Base-by-base conservation (phyloP, 2,329 filamentous ascomycete genomes). In the Colletotrichum orchidophilum region DNA sequence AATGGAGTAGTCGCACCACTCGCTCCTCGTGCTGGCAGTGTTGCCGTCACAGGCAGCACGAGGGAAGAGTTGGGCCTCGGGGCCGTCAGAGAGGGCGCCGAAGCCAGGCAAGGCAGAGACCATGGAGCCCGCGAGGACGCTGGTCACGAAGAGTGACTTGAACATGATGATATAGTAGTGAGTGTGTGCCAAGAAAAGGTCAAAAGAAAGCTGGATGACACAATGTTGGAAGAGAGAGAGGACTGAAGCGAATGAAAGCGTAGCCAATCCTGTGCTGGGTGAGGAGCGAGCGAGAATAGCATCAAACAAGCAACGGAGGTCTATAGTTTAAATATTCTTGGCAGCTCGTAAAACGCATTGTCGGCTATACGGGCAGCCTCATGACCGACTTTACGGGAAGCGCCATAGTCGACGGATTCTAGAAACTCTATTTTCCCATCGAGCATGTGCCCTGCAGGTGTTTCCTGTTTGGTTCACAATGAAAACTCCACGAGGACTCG, bases 1-100 rank as follows among this genome's bases (percentile, higher is more conserved):
- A 55, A 87, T 81, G 59, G 83, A 83, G 71, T 84, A 85, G 53
- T 87, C 80, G 27, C 86, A 86, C 87, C 86, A 86, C 65, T 81
- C 77, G 15, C 74, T 72, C 13, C 81, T 79, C 42, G 80, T 77
- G 24, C 75, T 77, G 11, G 80, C 76, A 0, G 77, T 78, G 72
- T 81, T 81, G 49, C 78, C 75, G 59, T 58, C 46, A 71, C 75
- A 76, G 1, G 70, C 50, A 1, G 62, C 73, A 3, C 74, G 72
- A 39, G 72, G 52, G 21, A 64, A 70, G 1, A 72, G 46, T 7
- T 63, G 69, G 24, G 63, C 18, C 57, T 58, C 49, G 24, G 46
- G 50, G 39, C 39, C 39, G 15, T 42, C 39, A 15, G 39, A 42
- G 15, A 60, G 58, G 8, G 63, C 61, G 52, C 39, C 21, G 11